These are phyloP conservation scores for Pelagophyceae sp. DNA, from an alignment of 352 stramenopile species.

Conservation along the genomic window DNA sequence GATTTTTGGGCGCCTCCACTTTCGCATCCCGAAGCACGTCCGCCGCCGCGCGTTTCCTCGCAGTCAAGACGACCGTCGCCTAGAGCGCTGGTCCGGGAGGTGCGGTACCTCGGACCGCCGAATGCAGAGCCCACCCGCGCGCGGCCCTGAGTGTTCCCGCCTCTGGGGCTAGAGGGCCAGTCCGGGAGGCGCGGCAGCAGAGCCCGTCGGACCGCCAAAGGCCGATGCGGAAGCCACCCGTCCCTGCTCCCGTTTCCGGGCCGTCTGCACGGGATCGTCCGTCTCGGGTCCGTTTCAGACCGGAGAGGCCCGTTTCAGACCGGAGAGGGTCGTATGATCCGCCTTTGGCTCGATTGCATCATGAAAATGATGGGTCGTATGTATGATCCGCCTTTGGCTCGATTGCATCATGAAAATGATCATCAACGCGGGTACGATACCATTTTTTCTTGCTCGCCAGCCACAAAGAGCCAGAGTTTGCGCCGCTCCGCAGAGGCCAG, in stretches of 20 bases:
- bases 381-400: background rate
- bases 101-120: too few relatives aligned
- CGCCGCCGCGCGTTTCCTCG: background rate
- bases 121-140: too few relatives aligned
- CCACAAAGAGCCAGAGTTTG: conserved; percentile 3
- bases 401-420: background rate
- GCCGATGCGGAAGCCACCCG: too few relatives aligned
- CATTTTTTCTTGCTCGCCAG: background rate
- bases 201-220: too few relatives aligned
- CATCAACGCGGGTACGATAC: background rate
- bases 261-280: too few relatives aligned
- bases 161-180: too few relatives aligned
- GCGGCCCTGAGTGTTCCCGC: too few relatives aligned
- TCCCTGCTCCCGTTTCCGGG: too few relatives aligned
- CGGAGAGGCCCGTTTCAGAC: too few relatives aligned
- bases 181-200: too few relatives aligned
- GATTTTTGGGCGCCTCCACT: background rate
- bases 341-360: background rate
- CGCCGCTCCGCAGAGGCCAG: background rate
- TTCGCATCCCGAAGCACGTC: background rate
- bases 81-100: background rate
- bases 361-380: background rate
- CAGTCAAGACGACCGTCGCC: background rate
- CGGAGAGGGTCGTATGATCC: background rate
- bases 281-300: too few relatives aligned